phyloP scores from a whole-genome alignment of 306 rosid genomes.

The Oxytropis ochrocephala region DNA sequence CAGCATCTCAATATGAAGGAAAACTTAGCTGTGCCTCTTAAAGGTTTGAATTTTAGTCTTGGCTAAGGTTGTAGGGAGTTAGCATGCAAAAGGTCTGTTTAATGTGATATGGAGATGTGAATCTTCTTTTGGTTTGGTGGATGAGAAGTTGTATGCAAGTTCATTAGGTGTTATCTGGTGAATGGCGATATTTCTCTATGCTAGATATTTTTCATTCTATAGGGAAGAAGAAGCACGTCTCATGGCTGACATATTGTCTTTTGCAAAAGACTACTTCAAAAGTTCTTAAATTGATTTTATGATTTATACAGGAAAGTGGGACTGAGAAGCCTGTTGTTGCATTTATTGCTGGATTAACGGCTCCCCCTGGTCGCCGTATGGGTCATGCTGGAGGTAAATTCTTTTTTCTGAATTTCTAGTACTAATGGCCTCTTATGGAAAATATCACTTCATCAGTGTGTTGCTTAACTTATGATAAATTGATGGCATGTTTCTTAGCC shows the following conservation, averaged over 20 bases:
- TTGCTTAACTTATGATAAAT: background rate
- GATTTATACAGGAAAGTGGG: slow-evolving; percentile 71
- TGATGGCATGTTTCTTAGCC: background rate
- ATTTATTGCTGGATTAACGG: slow-evolving; percentile 97
- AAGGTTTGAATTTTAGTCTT: background rate
- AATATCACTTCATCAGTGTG: background rate
- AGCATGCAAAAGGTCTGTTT: background rate
- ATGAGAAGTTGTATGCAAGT: background rate
- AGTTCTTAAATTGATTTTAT: slow-evolving; percentile 12
- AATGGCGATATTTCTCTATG: background rate
- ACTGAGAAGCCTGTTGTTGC: slow-evolving; percentile 94
- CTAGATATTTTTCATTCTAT: background rate
- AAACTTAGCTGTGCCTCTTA: background rate
- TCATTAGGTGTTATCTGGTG: background rate
- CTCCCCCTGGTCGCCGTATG: slow-evolving; percentile 99
- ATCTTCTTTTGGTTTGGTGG: background rate
- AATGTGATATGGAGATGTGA: background rate
- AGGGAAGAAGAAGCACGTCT: background rate
- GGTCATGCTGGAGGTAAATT: slow-evolving; percentile 96
- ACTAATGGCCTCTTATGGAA: background rate
- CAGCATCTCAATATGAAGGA: background rate
- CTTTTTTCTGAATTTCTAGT: background rate
- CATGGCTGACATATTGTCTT: background rate
- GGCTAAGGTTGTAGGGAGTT: background rate
- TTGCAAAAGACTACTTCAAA: background rate